A percentile compares a stretch with the other conserved stretches of the same genome.
These are phyloP conservation scores for Myxozyma neglecta DNA, from an alignment of 805 yeast genomes.

Conservation along the genomic window DNA sequence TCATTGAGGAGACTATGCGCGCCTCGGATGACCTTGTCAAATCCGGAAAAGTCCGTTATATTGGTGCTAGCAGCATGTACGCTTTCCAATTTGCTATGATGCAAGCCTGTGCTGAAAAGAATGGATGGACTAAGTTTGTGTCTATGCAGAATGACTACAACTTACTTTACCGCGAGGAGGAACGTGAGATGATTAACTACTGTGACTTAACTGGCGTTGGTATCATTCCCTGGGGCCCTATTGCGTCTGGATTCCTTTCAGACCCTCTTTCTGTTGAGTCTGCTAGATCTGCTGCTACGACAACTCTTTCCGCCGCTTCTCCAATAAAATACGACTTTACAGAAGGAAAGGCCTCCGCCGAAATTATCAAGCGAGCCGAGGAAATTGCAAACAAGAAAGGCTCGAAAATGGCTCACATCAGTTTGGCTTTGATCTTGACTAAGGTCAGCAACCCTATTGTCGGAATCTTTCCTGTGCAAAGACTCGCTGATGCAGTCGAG, in stretches of 20 bases:
- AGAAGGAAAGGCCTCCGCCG: not conserved
- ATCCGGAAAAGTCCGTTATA: slow-evolving; percentile 52
- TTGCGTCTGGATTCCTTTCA: slow-evolving; percentile 53
- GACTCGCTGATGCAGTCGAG: slow-evolving; percentile 53
- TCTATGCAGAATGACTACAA: slow-evolving; percentile 60
- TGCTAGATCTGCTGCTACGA: not conserved
- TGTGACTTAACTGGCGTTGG: slow-evolving; percentile 56
- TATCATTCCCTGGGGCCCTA: slow-evolving; percentile 61
- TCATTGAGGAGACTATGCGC: slow-evolving; percentile 52
- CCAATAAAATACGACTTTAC: not conserved
- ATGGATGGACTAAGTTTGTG: slow-evolving; percentile 56
- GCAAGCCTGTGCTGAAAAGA: slow-evolving; percentile 49
- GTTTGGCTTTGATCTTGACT: slow-evolving; percentile 53
- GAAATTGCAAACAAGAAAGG: slow-evolving; percentile 49
- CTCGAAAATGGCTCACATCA: slow-evolving; percentile 54
- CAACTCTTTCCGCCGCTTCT: no score
- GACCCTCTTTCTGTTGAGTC: not conserved
- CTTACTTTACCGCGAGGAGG: slow-evolving; percentile 60
- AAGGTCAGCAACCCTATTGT: slow-evolving; percentile 58
- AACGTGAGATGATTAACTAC: slow-evolving; percentile 58
- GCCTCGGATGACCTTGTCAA: slow-evolving; percentile 54
- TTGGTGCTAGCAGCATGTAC: slow-evolving; percentile 67
- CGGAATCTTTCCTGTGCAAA: slow-evolving; percentile 50
- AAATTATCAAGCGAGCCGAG: slow-evolving; percentile 49
- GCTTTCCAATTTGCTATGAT: slow-evolving; percentile 48